Evolutionary conservation across 495 filamentous ascomycete species (phyloP), one percentile per base, ranked within the genome.

Genomic region (Cercophora newfieldiana): DNA sequence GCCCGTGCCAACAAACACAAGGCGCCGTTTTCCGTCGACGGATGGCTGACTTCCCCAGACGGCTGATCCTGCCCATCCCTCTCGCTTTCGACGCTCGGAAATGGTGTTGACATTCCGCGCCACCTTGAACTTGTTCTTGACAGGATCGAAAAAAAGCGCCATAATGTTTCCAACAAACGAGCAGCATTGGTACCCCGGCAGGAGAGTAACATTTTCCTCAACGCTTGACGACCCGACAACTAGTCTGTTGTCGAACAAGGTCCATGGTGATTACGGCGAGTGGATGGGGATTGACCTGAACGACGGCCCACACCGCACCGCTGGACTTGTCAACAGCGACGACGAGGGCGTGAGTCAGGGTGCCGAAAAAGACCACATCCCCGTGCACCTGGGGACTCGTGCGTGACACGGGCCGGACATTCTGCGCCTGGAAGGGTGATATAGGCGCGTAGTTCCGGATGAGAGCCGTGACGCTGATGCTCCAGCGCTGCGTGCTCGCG

Each of bases 41-140:
- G 77, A 60, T n/a, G 78, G 77, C 63, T 80, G 78, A 47, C 68
- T 70, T 16, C 78, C 78, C 78, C 77, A 80, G n/a, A 79, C 55
- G 1, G 65, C 63, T 10, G 61, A 68, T 8, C 78, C 78, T 0
- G 73, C 47, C 76, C 73, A 80, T 29, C 73, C 56, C 18, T 33
- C 37, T 2, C 18, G 18, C 18, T 21, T 4, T 1, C 48, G 26
- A 14, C 10, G 25, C 18, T 26, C 18, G 7, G 75, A 70, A 21
- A 79, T 71, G 47, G 71, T 69, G 28, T 66, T 14, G n/a, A 75
- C 44, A 37, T 68, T 71, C 77, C 75, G 78, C 4, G 67, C 7
- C 1, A 70, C 55, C 7, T 16, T 28, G 62, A 79, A 77, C 16
- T 48, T 50, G 12, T 44, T 22, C 16, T 1, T 29, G 53, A 61